phyloP scores from a whole-genome alignment of 495 filamentous ascomycete genomes.

The Aspergillus incahuasiensis region DNA sequence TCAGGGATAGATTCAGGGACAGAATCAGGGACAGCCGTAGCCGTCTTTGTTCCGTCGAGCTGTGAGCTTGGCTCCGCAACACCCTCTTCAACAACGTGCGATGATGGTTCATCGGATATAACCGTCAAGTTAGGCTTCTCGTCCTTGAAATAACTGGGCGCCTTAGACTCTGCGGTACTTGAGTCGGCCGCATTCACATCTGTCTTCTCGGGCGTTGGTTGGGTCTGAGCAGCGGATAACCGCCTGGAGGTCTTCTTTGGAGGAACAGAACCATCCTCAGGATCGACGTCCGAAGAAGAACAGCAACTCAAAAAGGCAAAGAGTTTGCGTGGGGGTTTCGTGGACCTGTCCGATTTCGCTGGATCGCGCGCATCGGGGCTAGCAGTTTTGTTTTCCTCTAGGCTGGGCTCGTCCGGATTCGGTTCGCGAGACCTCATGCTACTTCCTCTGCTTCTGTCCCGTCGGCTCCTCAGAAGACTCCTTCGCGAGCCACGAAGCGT shows the following conservation, averaged over 20 bases:
- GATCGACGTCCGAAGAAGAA: constrained; percentile 58
- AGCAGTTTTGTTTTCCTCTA: constrained; percentile 33
- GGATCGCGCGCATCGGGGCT: constrained; percentile 29
- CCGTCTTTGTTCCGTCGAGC: constrained; percentile 22
- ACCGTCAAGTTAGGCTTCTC: constrained; percentile 46
- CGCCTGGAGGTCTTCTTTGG: constrained; percentile 61
- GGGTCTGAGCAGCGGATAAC: constrained; percentile 50
- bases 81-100: constrained; percentile 32
- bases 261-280: constrained; percentile 56
- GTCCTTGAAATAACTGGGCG: constrained; percentile 40
- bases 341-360: constrained; percentile 59
- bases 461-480: constrained; percentile 62
- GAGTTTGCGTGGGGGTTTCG: constrained; percentile 45
- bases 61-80: constrained; percentile 20
- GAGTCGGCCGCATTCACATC: constrained; percentile 47
- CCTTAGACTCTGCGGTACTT: constrained; percentile 54
- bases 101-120: constrained; percentile 30
- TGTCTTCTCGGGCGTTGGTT: constrained; percentile 48
- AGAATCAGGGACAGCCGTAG: constrained; percentile 15
- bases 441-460: constrained; percentile 64
- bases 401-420: constrained; percentile 37
- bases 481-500: constrained; percentile 60
- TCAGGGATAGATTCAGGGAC: constrained; percentile 20
- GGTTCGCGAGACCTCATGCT: constrained; percentile 52
- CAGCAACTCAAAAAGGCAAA: constrained; percentile 79